Conservation (phyloP, 306 rosid genomes). For the Cucurbita moschata region DNA sequence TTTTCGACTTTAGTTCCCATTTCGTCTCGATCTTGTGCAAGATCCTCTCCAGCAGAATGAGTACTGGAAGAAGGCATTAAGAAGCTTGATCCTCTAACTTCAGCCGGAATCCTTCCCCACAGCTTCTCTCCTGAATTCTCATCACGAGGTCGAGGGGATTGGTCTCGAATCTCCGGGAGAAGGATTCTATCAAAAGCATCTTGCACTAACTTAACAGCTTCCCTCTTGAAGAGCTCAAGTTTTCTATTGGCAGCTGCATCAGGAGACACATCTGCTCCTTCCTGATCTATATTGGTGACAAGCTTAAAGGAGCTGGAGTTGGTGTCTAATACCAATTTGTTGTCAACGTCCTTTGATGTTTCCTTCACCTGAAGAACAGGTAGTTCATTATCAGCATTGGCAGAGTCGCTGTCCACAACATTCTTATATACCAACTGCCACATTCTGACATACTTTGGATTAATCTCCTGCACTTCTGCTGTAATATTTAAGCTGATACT, state of each 20-base stretch:
- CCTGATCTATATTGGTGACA: conserved; percentile 14
- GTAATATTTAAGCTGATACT: conserved; percentile 9
- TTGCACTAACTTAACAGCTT: conserved; percentile 57
- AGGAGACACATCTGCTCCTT: conserved; percentile 10
- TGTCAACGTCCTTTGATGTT: conserved; percentile 15
- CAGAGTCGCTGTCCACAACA: conserved; percentile 28
- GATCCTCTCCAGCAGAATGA: not conserved
- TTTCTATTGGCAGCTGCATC: conserved; percentile 9
- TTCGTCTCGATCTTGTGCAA: conserved; percentile 6
- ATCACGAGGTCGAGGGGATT: conserved; percentile 13
- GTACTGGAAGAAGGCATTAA: conserved; percentile 7
- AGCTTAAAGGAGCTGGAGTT: conserved; percentile 12
- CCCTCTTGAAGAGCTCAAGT: conserved; percentile 13
- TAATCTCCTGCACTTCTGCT: conserved; percentile 21
- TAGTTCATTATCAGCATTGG: conserved; percentile 16
- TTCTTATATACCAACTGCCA: conserved; percentile 81
- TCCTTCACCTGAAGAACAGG: conserved; percentile 21
- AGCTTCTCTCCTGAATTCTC: conserved; percentile 13
- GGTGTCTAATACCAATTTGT: conserved; percentile 8
- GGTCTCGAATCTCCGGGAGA: conserved; percentile 51
- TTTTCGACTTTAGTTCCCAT: conserved; percentile 5
- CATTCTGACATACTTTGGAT: conserved; percentile 43
- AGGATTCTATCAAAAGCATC: conserved; percentile 78
- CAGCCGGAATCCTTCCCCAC: conserved; percentile 17
- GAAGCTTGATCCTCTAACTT: conserved; percentile 9